Percentiles rank a stretch among this genome's conserved stretches.
Conservation (phyloP, 129 eudicot genomes). For the Helianthus tuberosus region DNA sequence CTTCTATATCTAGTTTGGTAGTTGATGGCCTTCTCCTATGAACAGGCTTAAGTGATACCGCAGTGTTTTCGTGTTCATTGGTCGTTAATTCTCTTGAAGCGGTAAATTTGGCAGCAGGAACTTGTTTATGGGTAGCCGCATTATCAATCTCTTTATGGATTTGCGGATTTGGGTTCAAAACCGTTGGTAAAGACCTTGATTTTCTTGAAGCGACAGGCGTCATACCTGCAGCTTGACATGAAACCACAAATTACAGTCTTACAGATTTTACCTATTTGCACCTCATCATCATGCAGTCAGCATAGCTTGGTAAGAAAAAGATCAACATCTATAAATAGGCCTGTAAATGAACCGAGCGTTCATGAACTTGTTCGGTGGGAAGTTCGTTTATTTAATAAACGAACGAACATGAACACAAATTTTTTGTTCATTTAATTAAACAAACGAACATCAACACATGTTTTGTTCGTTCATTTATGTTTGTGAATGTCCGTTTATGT, state of each 20-base stretch:
- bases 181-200: conserved; percentile 37
- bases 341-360: no score
- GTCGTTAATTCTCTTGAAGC: conserved; percentile 61
- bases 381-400: no score
- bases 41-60: conserved; percentile 49
- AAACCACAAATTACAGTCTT: conserved; percentile 27
- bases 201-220: conserved; percentile 60
- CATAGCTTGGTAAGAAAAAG: conserved; percentile 10
- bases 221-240: conserved; percentile 63
- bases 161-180: conserved; percentile 31
- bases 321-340: neutral
- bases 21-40: conserved; percentile 59
- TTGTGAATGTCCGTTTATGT: no score
- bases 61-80: conserved; percentile 36
- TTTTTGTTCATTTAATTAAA: no score
- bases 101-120: conserved; percentile 47
- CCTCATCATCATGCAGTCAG: neutral
- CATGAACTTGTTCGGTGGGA: no score
- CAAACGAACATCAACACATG: no score
- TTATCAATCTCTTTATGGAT: conserved; percentile 44
- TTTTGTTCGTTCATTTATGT: no score
- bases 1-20: conserved; percentile 51
- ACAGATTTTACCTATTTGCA: neutral
- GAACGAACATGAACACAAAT: no score
- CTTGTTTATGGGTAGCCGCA: conserved; percentile 40